phyloP scores from a whole-genome alignment of 2,329 filamentous ascomycete species.

The Aspergillus sp. region DNA sequence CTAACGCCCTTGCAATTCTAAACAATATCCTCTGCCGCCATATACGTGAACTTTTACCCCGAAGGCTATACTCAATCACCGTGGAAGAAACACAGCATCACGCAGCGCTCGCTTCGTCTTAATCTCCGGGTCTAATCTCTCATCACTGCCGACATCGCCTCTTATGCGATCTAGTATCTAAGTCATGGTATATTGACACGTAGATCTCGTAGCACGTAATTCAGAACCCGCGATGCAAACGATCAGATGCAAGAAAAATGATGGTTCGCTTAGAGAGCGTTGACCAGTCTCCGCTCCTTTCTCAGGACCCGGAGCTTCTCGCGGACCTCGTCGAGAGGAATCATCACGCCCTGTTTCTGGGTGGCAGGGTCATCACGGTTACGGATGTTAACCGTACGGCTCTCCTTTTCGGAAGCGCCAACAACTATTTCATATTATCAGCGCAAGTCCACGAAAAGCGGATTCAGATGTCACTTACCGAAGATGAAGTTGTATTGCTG shows the following conservation, averaged over 20 bases:
- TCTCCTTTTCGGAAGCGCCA: conserved; percentile 62
- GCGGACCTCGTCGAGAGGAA: conserved; percentile 62
- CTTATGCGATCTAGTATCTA: conserved; percentile 4
- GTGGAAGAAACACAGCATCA: neutral
- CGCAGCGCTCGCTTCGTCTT: neutral
- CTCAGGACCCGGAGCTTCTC: conserved; percentile 52
- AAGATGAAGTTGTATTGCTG: conserved; percentile 56
- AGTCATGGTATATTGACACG: conserved; percentile 7
- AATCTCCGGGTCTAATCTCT: neutral
- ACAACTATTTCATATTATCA: conserved; percentile 50
- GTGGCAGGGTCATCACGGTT: conserved; percentile 64
- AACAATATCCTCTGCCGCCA: neutral
- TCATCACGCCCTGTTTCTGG: conserved; percentile 62
- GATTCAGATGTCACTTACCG: conserved; percentile 34
- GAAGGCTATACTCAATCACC: neutral
- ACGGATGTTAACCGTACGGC: conserved; percentile 62
- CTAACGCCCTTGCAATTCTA: neutral
- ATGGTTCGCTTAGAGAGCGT: conserved; percentile 34
- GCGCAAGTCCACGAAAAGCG: conserved; percentile 3
- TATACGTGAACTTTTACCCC: neutral
- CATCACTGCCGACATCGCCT: conserved; percentile 8
- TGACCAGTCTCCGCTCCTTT: conserved; percentile 49
- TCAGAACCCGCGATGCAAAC: neutral
- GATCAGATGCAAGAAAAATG: neutral
- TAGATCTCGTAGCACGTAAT: conserved; percentile 3